A percentile compares a stretch with the other conserved stretches of the same genome.
Evolutionary conservation across 164 flowering plant species (phyloP).

Genomic region (Akebia trifoliata): DNA sequence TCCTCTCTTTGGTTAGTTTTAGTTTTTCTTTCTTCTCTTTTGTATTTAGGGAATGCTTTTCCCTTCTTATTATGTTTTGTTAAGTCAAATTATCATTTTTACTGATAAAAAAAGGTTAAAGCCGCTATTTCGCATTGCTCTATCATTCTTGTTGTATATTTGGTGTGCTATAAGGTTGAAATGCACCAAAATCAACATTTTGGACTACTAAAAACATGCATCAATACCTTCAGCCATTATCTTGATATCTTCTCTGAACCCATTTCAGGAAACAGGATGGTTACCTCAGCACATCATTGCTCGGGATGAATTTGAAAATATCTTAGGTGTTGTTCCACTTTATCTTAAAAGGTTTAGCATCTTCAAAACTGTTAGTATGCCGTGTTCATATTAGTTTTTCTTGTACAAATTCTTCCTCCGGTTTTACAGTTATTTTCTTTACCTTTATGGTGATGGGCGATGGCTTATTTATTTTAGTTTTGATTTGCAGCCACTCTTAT

Average conservation of each 20-base stretch:
- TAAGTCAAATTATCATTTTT: too few species aligned
- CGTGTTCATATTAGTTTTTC: not conserved
- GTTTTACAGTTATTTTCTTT: not conserved
- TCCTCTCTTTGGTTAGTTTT: too few species aligned
- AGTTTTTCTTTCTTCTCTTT: too few species aligned
- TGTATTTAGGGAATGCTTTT: too few species aligned
- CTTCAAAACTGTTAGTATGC: conserved; percentile 10
- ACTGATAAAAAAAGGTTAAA: too few species aligned
- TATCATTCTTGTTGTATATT: not conserved
- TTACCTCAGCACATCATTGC: conserved; percentile 75
- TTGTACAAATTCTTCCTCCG: not conserved
- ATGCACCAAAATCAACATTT: not conserved
- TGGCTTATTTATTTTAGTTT: conserved; percentile 18
- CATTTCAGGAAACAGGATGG: conserved; percentile 92
- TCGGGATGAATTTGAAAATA: conserved; percentile 52
- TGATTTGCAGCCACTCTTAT: conserved; percentile 78
- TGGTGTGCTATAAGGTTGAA: not conserved
- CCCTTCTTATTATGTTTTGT: too few species aligned
- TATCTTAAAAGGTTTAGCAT: conserved; percentile 84
- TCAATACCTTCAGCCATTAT: not conserved
- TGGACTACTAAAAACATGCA: not conserved
- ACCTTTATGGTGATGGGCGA: conserved; percentile 3
- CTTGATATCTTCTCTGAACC: conserved; percentile 12
- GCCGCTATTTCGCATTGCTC: too few species aligned
- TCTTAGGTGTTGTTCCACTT: conserved; percentile 88